Conservation (phyloP, 331 rosid species). For the Pyracantha coccinea region DNA sequence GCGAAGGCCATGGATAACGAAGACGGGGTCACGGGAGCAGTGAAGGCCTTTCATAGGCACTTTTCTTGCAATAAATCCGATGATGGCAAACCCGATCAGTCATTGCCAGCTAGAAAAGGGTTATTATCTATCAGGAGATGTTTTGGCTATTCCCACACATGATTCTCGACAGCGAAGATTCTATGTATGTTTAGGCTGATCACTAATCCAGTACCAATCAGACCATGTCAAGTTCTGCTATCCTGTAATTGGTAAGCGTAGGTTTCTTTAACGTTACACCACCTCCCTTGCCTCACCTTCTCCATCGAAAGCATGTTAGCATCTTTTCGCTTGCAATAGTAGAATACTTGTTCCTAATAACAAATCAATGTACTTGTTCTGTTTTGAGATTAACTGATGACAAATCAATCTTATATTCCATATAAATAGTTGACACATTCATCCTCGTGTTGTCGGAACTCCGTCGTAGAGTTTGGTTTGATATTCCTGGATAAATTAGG, state of each 20-base stretch:
- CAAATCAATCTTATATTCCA: too few relatives aligned
- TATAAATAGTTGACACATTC: too few relatives aligned
- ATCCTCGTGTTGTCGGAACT: too few relatives aligned
- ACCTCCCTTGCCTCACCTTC: background rate
- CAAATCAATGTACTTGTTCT: too few relatives aligned
- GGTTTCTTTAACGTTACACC: background rate
- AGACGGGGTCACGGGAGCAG: slow-evolving; percentile 79
- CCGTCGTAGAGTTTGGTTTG: too few relatives aligned
- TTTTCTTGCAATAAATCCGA: slow-evolving; percentile 16
- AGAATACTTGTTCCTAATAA: background rate
- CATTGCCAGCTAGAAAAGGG: background rate
- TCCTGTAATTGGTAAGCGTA: background rate
- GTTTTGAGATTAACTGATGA: too few relatives aligned
- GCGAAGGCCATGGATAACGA: slow-evolving; percentile 72
- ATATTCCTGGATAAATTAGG: too few relatives aligned
- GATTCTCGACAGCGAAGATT: background rate
- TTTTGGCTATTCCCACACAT: slow-evolving; percentile 25
- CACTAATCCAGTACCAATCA: background rate
- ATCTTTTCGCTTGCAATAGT: background rate
- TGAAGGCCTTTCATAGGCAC: slow-evolving; percentile 72
- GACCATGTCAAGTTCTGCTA: too few relatives aligned
- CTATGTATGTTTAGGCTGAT: background rate
- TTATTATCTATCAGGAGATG: slow-evolving; percentile 30
- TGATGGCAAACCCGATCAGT: background rate
- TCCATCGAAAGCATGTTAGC: background rate